Base-by-base conservation (phyloP, 2,329 filamentous ascomycete genomes). In the Cladosporium cucumerinum region DNA sequence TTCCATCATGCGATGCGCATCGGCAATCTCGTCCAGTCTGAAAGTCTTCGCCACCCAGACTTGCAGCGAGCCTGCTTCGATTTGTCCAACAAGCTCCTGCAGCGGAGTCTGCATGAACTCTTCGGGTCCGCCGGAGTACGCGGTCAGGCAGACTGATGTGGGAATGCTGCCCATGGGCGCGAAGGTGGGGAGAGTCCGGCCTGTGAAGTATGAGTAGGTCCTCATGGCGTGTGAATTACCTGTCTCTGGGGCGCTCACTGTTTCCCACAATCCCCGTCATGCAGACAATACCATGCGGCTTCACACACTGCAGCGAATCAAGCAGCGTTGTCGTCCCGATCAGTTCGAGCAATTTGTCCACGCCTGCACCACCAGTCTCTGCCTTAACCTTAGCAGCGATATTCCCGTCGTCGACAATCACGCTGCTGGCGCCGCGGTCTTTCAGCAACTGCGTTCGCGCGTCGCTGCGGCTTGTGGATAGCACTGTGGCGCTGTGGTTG, bases 261-360 rank as follows among this genome's bases (percentile, higher is more conserved):
- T 80, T 78, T 5, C 79, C 79, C 14, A 82, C 78, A 30, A 81
- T 81, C 1, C 81, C 82, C 0, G 78, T 76, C 76, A 83, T 76
- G 66, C 80, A 82, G 1, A 82, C 78, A 23, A 76, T 77, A 0
- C 81, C 82, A 5, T 76, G 75, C 30, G 72, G 63, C 36, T 72
- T 74, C 1, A 73, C 72, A 71, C 79, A 81, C 23, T 71, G 66
- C 63, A 83, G 65, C n/a, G 80, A 82, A 66, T 83, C 82, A 5
- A 72, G 67, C 26, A 84, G 67, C 0, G 78, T 80, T 2, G 73
- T 76, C 1, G 77, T 77, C 0, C 81, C 82, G 25, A 82, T 74
- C 10, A 84, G 71, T 69, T 84, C 81, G 16, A 83, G 73, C 5
- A 82, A 76, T 66, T 82, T 82, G 65, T 82, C 77, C 36, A 78